Conservation (phyloP, 1,139 yeast species). For the Lodderomyces oxycetoniae region DNA sequence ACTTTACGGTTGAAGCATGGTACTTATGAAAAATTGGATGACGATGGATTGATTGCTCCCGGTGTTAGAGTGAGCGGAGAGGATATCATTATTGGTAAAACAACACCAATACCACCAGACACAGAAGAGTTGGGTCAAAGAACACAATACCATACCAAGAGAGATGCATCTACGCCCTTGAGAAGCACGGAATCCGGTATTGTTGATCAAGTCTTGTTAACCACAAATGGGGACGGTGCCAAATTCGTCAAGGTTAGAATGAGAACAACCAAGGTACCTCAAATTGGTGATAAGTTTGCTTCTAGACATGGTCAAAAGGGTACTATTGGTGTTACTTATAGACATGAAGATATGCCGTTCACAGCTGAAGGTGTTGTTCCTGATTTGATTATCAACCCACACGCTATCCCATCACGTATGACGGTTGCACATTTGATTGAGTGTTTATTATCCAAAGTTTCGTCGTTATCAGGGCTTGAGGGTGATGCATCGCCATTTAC, state of each 20-base stretch:
- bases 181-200: slow-evolving; percentile 97
- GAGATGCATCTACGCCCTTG: slow-evolving; percentile 97
- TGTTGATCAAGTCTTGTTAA: slow-evolving; percentile 93
- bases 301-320: slow-evolving; percentile 99
- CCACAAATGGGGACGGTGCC: slow-evolving; percentile 97
- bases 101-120: slow-evolving; percentile 97
- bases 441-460: slow-evolving; percentile 92
- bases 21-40: slow-evolving; percentile 95
- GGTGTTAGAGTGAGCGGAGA: slow-evolving; percentile 99
- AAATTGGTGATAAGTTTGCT: slow-evolving; percentile 98
- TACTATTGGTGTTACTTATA: slow-evolving; percentile 97
- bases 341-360: slow-evolving; percentile 99
- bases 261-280: slow-evolving; percentile 98
- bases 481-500: slow-evolving; percentile 99
- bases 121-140: slow-evolving; percentile 98
- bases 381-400: slow-evolving; percentile 95
- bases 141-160: slow-evolving; percentile 94
- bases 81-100: slow-evolving; percentile 96
- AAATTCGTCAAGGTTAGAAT: slow-evolving; percentile 96
- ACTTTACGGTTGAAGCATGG: slow-evolving; percentile 95
- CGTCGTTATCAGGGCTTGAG: slow-evolving; percentile 90
- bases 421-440: slow-evolving; percentile 99
- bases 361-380: slow-evolving; percentile 96
- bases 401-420: slow-evolving; percentile 99
- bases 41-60: slow-evolving; percentile 96